Conservation (phyloP, 2,329 filamentous ascomycete species). For the Tolypocladium pustulatum region DNA sequence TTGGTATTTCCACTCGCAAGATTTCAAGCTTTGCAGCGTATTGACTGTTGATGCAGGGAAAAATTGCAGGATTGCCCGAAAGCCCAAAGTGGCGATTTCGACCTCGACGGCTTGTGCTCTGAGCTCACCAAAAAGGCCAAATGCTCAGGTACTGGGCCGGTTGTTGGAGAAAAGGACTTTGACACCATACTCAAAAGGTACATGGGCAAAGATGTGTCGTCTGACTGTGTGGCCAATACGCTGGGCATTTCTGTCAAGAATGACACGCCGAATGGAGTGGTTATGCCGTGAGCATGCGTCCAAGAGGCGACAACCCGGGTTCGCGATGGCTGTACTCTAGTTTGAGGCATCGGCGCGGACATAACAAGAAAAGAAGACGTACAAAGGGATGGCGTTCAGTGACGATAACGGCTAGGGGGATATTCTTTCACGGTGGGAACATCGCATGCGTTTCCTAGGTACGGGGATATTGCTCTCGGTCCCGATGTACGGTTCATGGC, state of each 20-base stretch:
- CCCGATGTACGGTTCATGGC: not conserved
- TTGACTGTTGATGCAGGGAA: constrained; percentile 57
- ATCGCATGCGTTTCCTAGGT: not conserved
- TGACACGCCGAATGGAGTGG: constrained; percentile 9
- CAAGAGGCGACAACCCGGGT: not conserved
- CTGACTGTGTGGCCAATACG: constrained; percentile 26
- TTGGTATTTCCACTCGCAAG: constrained; percentile 54
- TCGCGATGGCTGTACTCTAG: not conserved
- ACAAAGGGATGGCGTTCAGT: not conserved
- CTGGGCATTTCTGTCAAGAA: constrained; percentile 48
- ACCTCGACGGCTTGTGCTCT: constrained; percentile 84
- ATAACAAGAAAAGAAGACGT: not conserved
- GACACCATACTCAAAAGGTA: constrained; percentile 64
- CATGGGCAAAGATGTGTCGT: constrained; percentile 33
- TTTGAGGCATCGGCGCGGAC: not conserved
- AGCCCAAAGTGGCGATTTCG: constrained; percentile 83
- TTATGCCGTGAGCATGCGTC: constrained; percentile 1
- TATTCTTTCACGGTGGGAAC: not conserved
- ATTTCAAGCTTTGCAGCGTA: constrained; percentile 1
- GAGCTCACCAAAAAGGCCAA: constrained; percentile 93
- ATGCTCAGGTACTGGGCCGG: constrained; percentile 82
- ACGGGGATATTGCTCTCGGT: not conserved
- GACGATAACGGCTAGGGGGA: not conserved
- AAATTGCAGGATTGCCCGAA: constrained; percentile 78
- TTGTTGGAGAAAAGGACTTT: constrained; percentile 83